Evolutionary conservation across 139 green algal species (phyloP).

Genomic region (Haematococcus lacustris): DNA sequence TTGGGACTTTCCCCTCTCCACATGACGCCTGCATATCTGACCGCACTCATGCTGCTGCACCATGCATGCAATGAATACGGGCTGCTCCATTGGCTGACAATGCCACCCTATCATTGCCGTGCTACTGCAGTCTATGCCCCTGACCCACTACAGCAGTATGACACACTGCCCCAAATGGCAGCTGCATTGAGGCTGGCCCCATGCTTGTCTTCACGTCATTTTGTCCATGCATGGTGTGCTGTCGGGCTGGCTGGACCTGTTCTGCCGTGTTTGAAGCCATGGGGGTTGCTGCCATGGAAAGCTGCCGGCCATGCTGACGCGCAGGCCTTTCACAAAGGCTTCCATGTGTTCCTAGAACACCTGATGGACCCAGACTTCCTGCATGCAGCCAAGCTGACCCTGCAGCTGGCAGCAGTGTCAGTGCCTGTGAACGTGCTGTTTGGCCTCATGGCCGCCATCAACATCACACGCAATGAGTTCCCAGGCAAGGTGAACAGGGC

Average conservation of each 20-base stretch:
- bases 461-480: slow-evolving; percentile 74
- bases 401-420: slow-evolving; percentile 50
- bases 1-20: too few species aligned
- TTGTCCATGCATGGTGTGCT: background rate
- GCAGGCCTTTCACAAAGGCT: slow-evolving; percentile 69
- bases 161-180: background rate
- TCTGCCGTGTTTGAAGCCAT: background rate
- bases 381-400: slow-evolving; percentile 47
- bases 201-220: background rate
- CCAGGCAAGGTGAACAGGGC: slow-evolving; percentile 48
- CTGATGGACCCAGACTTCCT: slow-evolving; percentile 73
- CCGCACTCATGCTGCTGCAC: background rate
- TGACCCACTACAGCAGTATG: background rate
- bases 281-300: background rate
- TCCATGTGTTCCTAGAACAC: slow-evolving; percentile 65
- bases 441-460: slow-evolving; percentile 59
- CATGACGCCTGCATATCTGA: background rate
- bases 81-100: too few species aligned
- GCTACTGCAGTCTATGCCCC: too few species aligned
- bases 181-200: background rate
- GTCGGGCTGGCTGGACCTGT: background rate
- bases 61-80: background rate
- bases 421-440: slow-evolving; percentile 81
- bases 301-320: background rate
- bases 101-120: too few species aligned